These are phyloP conservation scores for Apiotrichum gamsii DNA, from an alignment of 1,284 basidiomycete species.

Conservation along the genomic window DNA sequence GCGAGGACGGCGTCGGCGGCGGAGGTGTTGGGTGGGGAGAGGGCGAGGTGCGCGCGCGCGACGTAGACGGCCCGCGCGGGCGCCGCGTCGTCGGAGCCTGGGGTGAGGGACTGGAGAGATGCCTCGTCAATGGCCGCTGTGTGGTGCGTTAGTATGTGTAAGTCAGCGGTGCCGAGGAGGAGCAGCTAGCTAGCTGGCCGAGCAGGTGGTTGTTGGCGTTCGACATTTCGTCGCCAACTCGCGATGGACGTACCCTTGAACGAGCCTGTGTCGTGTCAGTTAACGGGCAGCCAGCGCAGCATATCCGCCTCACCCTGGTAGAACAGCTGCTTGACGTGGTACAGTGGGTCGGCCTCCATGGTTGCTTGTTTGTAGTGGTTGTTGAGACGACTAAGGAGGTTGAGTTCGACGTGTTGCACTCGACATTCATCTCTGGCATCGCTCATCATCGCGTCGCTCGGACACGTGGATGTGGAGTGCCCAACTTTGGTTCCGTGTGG, in stretches of 20 bases:
- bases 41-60: slow-evolving; percentile 74
- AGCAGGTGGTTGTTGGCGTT: neutral
- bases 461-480: too few relatives aligned
- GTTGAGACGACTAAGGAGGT: too few relatives aligned
- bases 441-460: too few relatives aligned
- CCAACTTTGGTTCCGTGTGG: too few relatives aligned
- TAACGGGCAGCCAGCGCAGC: neutral
- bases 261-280: slow-evolving; percentile 33
- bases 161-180: too few relatives aligned
- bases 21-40: slow-evolving; percentile 57
- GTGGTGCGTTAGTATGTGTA: neutral
- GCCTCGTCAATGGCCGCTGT: slow-evolving; percentile 44
- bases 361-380: neutral
- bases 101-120: slow-evolving; percentile 26
- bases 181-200: too few relatives aligned
- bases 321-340: slow-evolving; percentile 78
- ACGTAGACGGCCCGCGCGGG: slow-evolving; percentile 61
- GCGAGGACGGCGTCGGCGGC: slow-evolving; percentile 54
- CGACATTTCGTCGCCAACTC: neutral
- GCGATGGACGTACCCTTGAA: slow-evolving; percentile 35
- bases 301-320: slow-evolving; percentile 56
- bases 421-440: too few relatives aligned
- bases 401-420: too few relatives aligned
- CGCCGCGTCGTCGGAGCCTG: slow-evolving; percentile 43
- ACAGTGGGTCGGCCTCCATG: slow-evolving; percentile 77